Conservation (phyloP, 2,329 filamentous ascomycete species). For the Stenocarpella maydis region DNA sequence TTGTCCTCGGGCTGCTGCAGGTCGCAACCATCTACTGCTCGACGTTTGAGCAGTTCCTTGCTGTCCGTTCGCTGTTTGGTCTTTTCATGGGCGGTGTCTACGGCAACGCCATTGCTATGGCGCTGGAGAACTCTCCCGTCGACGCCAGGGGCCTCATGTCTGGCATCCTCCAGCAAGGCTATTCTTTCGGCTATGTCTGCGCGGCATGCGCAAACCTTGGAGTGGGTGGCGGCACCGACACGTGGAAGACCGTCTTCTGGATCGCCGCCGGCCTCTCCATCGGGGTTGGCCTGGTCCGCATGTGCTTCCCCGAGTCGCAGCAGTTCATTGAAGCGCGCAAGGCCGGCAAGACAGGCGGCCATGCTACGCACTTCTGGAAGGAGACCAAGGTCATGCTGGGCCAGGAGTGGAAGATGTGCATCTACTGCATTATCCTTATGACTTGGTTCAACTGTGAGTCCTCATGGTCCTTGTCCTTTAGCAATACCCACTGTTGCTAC, state of each 20-base stretch:
- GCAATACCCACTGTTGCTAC: too few relatives aligned
- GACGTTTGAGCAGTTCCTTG: conserved; percentile 79
- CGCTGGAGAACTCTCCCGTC: conserved; percentile 65
- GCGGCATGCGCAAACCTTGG: conserved; percentile 79
- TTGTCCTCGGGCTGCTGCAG: conserved; percentile 72
- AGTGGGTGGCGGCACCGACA: conserved; percentile 68
- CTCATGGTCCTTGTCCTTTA: conserved; percentile 31
- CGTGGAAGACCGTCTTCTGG: conserved; percentile 82
- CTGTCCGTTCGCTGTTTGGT: conserved; percentile 76
- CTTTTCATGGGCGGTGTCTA: conserved; percentile 85
- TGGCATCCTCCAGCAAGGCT: conserved; percentile 83
- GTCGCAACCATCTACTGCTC: conserved; percentile 79
- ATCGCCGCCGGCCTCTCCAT: conserved; percentile 74
- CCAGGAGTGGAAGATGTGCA: conserved; percentile 77
- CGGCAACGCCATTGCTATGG: conserved; percentile 81
- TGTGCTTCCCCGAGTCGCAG: conserved; percentile 76
- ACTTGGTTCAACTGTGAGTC: conserved; percentile 61
- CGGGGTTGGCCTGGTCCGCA: conserved; percentile 71
- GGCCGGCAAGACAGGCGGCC: conserved; percentile 58
- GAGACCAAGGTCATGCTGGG: conserved; percentile 74
- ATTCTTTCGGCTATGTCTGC: conserved; percentile 81
- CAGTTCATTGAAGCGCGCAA: conserved; percentile 78
- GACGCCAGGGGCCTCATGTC: conserved; percentile 82
- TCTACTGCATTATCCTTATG: conserved; percentile 83
- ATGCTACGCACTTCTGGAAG: conserved; percentile 67